A percentile compares a stretch with the other conserved stretches of the same genome.
Conservation (phyloP, 2,329 filamentous ascomycete species). For the Xylaria hypoxylon region DNA sequence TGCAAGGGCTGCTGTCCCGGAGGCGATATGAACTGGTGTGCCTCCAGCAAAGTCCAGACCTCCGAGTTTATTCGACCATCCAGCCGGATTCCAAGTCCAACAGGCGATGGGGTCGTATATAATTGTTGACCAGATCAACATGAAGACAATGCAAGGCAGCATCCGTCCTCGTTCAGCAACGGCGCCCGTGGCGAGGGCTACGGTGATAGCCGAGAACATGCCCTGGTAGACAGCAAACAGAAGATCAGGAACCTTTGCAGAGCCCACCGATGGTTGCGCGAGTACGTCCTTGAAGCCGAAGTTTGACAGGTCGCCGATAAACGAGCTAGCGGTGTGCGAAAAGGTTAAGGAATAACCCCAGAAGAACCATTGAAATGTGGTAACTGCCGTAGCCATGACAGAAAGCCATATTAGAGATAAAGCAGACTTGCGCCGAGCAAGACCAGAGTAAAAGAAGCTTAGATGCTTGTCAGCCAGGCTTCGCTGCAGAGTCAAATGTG, state of each 20-base stretch:
- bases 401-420: conserved; percentile 92
- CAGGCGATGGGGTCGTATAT: conserved; percentile 94
- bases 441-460: conserved; percentile 90
- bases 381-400: conserved; percentile 84
- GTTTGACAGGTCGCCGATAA: conserved; percentile 82
- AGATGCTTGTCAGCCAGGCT: conserved; percentile 26
- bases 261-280: conserved; percentile 79
- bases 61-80: conserved; percentile 84
- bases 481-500: background rate
- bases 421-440: conserved; percentile 88
- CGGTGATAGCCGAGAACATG: conserved; percentile 89
- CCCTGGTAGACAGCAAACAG: conserved; percentile 88
- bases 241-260: conserved; percentile 79
- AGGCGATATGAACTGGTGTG: conserved; percentile 89
- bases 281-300: conserved; percentile 83
- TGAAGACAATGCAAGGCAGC: conserved; percentile 89
- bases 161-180: conserved; percentile 89
- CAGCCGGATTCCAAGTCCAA: conserved; percentile 91
- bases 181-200: conserved; percentile 85
- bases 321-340: conserved; percentile 79
- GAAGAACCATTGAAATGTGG: conserved; percentile 95
- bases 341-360: conserved; percentile 89
- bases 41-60: conserved; percentile 91
- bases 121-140: conserved; percentile 91
- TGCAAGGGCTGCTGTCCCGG: conserved; percentile 83